Percentiles rank a stretch among this genome's conserved stretches.
phyloP scores from a whole-genome alignment of 2,329 filamentous ascomycete species.

The Myotisia sp. region DNA sequence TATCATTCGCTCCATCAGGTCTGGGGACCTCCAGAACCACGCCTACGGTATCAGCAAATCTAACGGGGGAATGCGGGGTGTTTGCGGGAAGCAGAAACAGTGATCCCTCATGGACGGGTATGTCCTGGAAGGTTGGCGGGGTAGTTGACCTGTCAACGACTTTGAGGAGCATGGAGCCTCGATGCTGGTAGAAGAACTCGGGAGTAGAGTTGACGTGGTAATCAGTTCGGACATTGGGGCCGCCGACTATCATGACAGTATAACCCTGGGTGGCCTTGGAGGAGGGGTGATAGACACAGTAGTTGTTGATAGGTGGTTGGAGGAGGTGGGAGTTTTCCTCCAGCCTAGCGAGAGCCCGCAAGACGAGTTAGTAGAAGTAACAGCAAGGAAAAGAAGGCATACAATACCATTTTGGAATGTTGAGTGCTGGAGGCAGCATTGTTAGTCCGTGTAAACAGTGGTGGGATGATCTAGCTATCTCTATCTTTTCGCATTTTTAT shows the following conservation, averaged over 20 bases:
- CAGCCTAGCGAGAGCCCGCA: slow-evolving; percentile 52
- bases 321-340: slow-evolving; percentile 82
- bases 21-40: slow-evolving; percentile 80
- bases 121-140: slow-evolving; percentile 55
- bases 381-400: background rate
- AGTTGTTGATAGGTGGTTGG: slow-evolving; percentile 91
- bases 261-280: slow-evolving; percentile 69
- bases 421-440: slow-evolving; percentile 29
- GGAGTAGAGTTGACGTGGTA: slow-evolving; percentile 96
- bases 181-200: slow-evolving; percentile 97
- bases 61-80: slow-evolving; percentile 89
- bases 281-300: slow-evolving; percentile 70
- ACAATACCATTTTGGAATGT: slow-evolving; percentile 33
- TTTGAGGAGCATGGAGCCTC: slow-evolving; percentile 84
- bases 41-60: slow-evolving; percentile 87
- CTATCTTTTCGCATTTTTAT: background rate
- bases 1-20: slow-evolving; percentile 55
- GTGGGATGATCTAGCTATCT: background rate
- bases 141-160: slow-evolving; percentile 54
- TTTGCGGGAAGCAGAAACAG: slow-evolving; percentile 89
- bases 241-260: slow-evolving; percentile 85
- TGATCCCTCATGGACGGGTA: slow-evolving; percentile 81
- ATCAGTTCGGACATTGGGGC: slow-evolving; percentile 88
- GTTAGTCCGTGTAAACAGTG: background rate
- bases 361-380: background rate